Percentiles rank a stretch among this genome's conserved stretches.
Conservation (phyloP, 2,329 filamentous ascomycete genomes). For the Nannizzia gypsea region DNA sequence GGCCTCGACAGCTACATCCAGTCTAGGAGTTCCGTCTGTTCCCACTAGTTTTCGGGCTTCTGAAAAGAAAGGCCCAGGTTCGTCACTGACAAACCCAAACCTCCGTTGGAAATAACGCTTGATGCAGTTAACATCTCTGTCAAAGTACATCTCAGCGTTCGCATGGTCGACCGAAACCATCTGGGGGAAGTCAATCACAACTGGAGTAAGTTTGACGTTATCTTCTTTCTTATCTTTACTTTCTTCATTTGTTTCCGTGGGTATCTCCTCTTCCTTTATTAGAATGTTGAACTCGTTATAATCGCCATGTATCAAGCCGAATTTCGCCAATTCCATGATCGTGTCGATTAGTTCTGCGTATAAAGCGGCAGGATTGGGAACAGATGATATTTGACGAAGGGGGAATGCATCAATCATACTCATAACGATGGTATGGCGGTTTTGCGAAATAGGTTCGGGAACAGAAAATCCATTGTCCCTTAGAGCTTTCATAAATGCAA, state of each 20-base stretch:
- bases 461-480: constrained; percentile 77
- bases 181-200: constrained; percentile 95
- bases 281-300: constrained; percentile 99
- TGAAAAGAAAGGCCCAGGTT: constrained; percentile 72
- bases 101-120: constrained; percentile 85
- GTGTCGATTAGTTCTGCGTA: constrained; percentile 86
- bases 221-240: constrained; percentile 19
- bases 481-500: constrained; percentile 82
- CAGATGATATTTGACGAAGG: constrained; percentile 70
- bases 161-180: constrained; percentile 91
- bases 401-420: constrained; percentile 84
- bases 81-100: constrained; percentile 75
- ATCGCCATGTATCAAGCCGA: constrained; percentile 91
- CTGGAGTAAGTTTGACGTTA: constrained; percentile 53
- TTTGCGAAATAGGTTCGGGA: constrained; percentile 76
- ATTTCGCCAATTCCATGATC: constrained; percentile 68
- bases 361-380: constrained; percentile 71
- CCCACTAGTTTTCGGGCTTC: constrained; percentile 66
- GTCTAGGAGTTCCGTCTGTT: constrained; percentile 48
- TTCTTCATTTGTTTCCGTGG: constrained; percentile 21
- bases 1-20: constrained; percentile 82
- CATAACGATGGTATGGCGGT: constrained; percentile 94
- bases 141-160: constrained; percentile 95
- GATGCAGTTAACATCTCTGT: constrained; percentile 88
- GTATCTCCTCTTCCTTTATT: constrained; percentile 57